Base-by-base conservation (phyloP, 495 filamentous ascomycete genomes). In the Penicillium taxi region DNA sequence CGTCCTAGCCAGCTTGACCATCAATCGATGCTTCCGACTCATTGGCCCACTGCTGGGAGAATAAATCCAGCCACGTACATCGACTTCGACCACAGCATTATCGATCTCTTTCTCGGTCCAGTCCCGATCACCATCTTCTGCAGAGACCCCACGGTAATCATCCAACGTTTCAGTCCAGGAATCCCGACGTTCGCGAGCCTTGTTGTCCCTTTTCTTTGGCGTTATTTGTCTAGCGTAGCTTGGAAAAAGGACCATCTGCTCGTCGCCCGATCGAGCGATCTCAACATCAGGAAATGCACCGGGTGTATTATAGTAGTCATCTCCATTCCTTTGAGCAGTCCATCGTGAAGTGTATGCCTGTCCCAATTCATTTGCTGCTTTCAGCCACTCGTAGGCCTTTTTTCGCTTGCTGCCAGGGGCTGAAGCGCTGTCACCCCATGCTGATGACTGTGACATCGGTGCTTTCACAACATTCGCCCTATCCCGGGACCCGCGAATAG, bases 11-110 rank as follows among this genome's bases (percentile, higher is more conserved):
- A 95, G 61, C 2, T 87, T 85, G 38, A 96, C 72, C 48, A 94
- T 64, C 42, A 96, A 63, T 16, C 91, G 76, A 44, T 95, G 89
- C 58, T 88, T 86, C 32, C 89, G 69, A 23, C 74, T 86, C 78
- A 94, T 80, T n/a, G 84, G 87, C 0, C 86, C 86, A 50, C 71
- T 73, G 45, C 86, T 82, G 12, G 91, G 91, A 39, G 78, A 70
- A 51, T 90, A 95, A 29, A 96, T 73, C 91, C 93, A 99, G 14
- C 91, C 91, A 36, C 89, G 74, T 11, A 96, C 83, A 58, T 99
- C 90, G 2, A 96, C 86, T 12, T 60, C 87, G 3, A 94, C 85
- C 11, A 95, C 64, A 9, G 86, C 83, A 51, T 82, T 81, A 37
- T 85, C 81, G 27, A 85, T 78, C 53, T 87, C 80, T 19, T 75